Evolutionary conservation across 106 monocot genomes (phyloP).

Genomic region (Gastrodia elata): DNA sequence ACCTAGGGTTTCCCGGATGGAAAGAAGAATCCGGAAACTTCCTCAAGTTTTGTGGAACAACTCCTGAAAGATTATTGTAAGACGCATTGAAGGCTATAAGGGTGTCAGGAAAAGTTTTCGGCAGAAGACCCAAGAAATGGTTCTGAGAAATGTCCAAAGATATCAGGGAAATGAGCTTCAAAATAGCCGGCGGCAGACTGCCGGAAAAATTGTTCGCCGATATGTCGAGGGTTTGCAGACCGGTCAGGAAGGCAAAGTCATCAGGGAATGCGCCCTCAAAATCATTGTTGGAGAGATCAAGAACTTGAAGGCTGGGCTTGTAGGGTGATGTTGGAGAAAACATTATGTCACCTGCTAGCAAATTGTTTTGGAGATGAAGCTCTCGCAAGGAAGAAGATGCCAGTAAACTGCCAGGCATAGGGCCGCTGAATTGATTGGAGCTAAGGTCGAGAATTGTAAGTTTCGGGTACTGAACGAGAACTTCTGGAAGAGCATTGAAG

Average conservation of each 20-base stretch:
- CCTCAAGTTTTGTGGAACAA: conserved; percentile 65
- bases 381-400: conserved; percentile 58
- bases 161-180: conserved; percentile 47
- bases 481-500: conserved; percentile 29
- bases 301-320: conserved; percentile 43
- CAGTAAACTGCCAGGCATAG: conserved; percentile 36
- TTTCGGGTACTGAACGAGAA: conserved; percentile 51
- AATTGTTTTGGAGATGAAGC: conserved; percentile 61
- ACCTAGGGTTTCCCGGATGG: conserved; percentile 80
- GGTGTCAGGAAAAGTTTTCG: conserved; percentile 40
- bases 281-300: conserved; percentile 61
- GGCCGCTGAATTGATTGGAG: conserved; percentile 52
- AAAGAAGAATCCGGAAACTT: conserved; percentile 96
- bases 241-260: conserved; percentile 41
- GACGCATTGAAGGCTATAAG: conserved; percentile 68
- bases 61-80: conserved; percentile 81
- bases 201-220: conserved; percentile 82
- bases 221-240: conserved; percentile 55
- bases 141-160: conserved; percentile 76
- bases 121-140: conserved; percentile 63
- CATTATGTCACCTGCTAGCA: conserved; percentile 37
- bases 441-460: conserved; percentile 72
- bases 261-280: conserved; percentile 69
- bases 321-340: conserved; percentile 27
- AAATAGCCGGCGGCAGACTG: conserved; percentile 33